Evolutionary conservation across 169 alveolate species (phyloP).

Genomic region (Neospora caninum): DNA sequence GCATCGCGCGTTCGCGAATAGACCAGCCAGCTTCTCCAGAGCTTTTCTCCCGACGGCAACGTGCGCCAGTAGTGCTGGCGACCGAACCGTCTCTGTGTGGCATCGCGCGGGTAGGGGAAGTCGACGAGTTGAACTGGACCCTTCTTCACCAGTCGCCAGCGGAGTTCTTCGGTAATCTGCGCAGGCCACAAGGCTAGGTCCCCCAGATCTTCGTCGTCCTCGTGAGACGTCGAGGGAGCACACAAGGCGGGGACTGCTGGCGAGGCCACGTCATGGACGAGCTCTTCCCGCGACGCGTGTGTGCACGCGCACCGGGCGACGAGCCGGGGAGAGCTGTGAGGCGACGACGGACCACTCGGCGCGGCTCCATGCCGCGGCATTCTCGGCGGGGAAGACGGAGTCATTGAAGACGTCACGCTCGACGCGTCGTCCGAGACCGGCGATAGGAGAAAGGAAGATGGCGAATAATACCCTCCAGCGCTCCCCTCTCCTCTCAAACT

Average conservation of each 20-base stretch:
- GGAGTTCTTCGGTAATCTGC: background rate
- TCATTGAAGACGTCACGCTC: background rate
- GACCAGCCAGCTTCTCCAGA: constrained; percentile 39
- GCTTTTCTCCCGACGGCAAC: background rate
- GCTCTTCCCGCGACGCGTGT: background rate
- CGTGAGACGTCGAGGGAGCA: background rate
- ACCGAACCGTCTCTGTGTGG: constrained; percentile 23
- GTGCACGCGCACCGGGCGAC: background rate
- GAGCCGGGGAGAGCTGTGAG: background rate
- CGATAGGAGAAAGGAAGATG: background rate
- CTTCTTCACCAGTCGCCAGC: background rate
- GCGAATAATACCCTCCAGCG: background rate
- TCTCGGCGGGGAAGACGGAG: background rate
- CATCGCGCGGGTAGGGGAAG: constrained; percentile 20
- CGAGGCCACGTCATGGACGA: background rate
- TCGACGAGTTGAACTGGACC: constrained; percentile 31
- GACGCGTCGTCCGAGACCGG: constrained; percentile 11
- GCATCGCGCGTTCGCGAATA: constrained; percentile 27
- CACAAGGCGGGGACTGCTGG: background rate
- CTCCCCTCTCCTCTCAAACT: background rate
- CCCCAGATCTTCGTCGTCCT: background rate
- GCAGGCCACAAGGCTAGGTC: constrained; percentile 18
- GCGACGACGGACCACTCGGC: background rate
- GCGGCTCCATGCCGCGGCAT: background rate
- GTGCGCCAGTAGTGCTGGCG: constrained; percentile 52